These are phyloP conservation scores for Populus tremula DNA, from an alignment of 345 rosid genomes.

Conservation along the genomic window DNA sequence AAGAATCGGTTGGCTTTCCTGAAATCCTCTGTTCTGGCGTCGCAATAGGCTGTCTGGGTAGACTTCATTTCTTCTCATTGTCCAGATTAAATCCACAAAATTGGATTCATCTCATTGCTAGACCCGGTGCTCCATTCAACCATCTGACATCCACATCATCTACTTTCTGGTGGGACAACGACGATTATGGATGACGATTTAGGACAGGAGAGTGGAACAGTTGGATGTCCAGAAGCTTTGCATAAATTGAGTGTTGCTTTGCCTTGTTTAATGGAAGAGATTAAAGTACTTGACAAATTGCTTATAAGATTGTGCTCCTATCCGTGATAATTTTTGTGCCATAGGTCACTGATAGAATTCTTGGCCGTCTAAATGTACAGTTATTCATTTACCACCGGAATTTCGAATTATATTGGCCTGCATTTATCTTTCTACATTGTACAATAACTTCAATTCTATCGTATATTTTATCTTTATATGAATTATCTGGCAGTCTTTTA, in stretches of 20 bases:
- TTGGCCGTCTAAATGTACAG: neutral
- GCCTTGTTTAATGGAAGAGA: neutral
- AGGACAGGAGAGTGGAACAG: neutral
- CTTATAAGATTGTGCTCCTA: neutral
- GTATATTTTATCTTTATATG: neutral
- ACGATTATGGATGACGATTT: neutral
- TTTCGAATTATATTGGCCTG: neutral
- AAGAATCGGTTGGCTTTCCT: slow-evolving; percentile 73
- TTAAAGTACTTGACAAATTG: neutral
- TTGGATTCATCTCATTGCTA: neutral
- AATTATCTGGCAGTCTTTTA: neutral
- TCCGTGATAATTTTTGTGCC: neutral
- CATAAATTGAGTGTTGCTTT: neutral
- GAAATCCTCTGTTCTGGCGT: slow-evolving; percentile 57
- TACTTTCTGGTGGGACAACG: neutral
- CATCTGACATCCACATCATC: neutral
- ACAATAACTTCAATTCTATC: neutral
- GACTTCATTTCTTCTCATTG: neutral
- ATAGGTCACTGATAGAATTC: neutral
- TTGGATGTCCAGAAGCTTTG: neutral
- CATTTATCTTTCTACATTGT: neutral
- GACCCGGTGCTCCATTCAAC: neutral
- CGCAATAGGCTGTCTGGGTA: slow-evolving; percentile 32
- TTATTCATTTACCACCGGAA: neutral
- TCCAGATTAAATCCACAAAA: neutral